Percentiles rank a stretch among this genome's conserved stretches.
Conservation (phyloP, 1,284 basidiomycete genomes). For the Abortiporus biennis region DNA sequence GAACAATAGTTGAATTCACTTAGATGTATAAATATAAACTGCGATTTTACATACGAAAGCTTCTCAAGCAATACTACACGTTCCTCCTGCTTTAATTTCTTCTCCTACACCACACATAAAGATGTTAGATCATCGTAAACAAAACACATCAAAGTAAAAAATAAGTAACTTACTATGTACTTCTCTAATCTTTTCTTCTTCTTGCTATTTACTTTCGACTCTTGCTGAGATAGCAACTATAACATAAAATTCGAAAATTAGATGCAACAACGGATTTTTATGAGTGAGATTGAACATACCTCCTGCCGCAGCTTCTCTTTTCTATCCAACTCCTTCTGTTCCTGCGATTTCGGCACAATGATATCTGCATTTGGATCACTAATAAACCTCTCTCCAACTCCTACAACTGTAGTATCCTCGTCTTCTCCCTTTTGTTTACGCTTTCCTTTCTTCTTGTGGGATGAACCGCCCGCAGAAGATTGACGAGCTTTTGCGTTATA, state of each 20-base stretch:
- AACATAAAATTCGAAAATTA: background rate
- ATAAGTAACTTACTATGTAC: conserved; percentile 66
- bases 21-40: conserved; percentile 13
- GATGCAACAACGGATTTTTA: background rate
- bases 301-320: conserved; percentile 57
- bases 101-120: conserved; percentile 45
- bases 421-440: conserved; percentile 15
- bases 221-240: conserved; percentile 46
- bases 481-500: conserved; percentile 62
- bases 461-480: conserved; percentile 39
- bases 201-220: conserved; percentile 70
- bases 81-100: conserved; percentile 84
- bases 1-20: conserved; percentile 13
- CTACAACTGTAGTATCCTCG: no score
- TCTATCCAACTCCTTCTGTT: conserved; percentile 55
- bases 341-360: conserved; percentile 50
- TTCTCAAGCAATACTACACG: conserved; percentile 68
- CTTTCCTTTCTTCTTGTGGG: conserved; percentile 46
- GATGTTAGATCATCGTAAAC: background rate
- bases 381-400: no score
- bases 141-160: background rate
- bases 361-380: conserved; percentile 56
- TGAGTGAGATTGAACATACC: conserved; percentile 31
- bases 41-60: conserved; percentile 52
- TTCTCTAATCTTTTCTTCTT: conserved; percentile 80